Evolutionary conservation across 2,329 filamentous ascomycete genomes (phyloP).

Genomic region (Hypoxylon sp.): DNA sequence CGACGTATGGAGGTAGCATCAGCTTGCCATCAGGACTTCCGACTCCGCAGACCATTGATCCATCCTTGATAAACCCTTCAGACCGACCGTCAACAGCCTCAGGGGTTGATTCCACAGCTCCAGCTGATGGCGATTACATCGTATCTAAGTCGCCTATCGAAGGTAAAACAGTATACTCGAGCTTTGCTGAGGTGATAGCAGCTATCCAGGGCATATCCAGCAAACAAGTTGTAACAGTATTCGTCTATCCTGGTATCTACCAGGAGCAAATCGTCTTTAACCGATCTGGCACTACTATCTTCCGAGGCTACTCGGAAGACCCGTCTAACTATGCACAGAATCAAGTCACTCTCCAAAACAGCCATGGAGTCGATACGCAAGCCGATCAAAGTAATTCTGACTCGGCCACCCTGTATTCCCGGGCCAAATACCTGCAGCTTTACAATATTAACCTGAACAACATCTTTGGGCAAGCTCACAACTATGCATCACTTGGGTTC

Average conservation of each 20-base stretch:
- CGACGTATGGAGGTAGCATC: slow-evolving; percentile 15
- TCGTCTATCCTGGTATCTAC: slow-evolving; percentile 34
- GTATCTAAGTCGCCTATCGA: slow-evolving; percentile 32
- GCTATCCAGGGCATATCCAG: slow-evolving; percentile 23
- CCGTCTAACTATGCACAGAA: slow-evolving; percentile 22
- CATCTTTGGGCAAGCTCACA: slow-evolving; percentile 27
- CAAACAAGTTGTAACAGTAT: slow-evolving; percentile 21
- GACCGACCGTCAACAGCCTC: background rate
- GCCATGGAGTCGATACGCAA: slow-evolving; percentile 32
- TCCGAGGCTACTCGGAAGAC: slow-evolving; percentile 35
- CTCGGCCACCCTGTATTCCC: slow-evolving; percentile 34
- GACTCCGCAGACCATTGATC: background rate
- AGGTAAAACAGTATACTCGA: slow-evolving; percentile 36
- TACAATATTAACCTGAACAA: slow-evolving; percentile 38
- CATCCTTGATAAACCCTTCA: background rate
- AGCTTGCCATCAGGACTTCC: slow-evolving; percentile 1
- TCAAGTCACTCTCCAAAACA: slow-evolving; percentile 31
- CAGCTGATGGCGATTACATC: slow-evolving; percentile 33
- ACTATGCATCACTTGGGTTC: slow-evolving; percentile 35
- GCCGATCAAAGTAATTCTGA: slow-evolving; percentile 36
- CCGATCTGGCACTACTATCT: slow-evolving; percentile 36
- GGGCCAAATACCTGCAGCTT: slow-evolving; percentile 24
- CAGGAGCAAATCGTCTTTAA: slow-evolving; percentile 36
- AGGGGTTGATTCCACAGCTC: slow-evolving; percentile 16
- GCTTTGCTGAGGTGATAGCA: slow-evolving; percentile 19